A percentile compares a stretch with the other conserved stretches of the same genome.
Conservation (phyloP, 2,329 filamentous ascomycete species). For the Sporothrix euskadiensis region DNA sequence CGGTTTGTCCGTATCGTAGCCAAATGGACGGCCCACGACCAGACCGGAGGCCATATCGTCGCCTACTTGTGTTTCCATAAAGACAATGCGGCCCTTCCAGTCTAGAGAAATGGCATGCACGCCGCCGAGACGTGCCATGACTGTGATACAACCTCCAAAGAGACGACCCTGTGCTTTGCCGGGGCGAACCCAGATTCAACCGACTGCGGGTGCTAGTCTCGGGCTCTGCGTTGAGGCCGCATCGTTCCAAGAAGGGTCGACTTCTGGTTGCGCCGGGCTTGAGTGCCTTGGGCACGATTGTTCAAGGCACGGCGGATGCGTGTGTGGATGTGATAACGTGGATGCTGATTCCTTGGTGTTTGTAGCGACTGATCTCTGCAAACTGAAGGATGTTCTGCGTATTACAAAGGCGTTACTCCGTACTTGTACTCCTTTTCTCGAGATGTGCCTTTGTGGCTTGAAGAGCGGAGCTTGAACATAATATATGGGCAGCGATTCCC, state of each 20-base stretch:
- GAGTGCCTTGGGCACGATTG: not conserved
- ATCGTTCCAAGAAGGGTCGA: not conserved
- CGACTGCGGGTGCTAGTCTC: not conserved
- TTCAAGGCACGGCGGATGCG: not conserved
- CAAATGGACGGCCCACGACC: not conserved
- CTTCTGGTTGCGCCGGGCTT: not conserved
- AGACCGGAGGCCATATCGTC: not conserved
- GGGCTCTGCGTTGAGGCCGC: not conserved
- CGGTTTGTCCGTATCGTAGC: not conserved
- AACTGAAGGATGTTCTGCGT: not conserved
- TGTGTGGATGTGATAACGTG: not conserved
- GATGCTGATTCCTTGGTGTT: not conserved
- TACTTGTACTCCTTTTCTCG: not conserved
- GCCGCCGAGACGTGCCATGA: slow-evolving; percentile 1
- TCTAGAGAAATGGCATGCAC: not conserved
- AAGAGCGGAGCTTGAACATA: not conserved
- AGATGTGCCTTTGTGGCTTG: not conserved
- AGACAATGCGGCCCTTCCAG: slow-evolving; percentile 14
- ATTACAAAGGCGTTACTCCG: too few species aligned
- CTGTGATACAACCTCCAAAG: slow-evolving; percentile 8
- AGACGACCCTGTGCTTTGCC: not conserved
- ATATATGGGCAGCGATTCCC: not conserved
- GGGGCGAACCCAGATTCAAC: not conserved
- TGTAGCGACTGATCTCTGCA: not conserved
- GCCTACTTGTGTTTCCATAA: not conserved